phyloP scores from a whole-genome alignment of 371 early-diverging fungal genomes.

The Sanchytrium tribonematis region DNA sequence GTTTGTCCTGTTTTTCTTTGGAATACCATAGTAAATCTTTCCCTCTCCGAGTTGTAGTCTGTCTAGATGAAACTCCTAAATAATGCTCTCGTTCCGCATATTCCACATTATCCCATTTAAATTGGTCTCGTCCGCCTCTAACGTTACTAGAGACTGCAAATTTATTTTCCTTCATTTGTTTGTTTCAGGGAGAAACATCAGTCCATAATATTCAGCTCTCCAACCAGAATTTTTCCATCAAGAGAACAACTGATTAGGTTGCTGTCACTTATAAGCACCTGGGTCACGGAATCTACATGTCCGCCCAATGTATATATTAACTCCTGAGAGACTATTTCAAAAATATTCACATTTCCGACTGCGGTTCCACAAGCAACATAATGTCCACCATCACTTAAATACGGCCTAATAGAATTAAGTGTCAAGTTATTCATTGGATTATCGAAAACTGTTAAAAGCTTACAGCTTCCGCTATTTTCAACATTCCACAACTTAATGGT shows the following conservation, averaged over 20 bases:
- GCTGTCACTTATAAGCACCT: background rate
- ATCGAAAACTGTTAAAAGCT: background rate
- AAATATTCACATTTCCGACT: background rate
- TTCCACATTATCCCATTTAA: background rate
- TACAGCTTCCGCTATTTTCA: background rate
- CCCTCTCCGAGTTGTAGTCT: background rate
- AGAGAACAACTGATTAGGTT: background rate
- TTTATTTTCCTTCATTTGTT: background rate
- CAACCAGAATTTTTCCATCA: background rate
- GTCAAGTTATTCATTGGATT: background rate
- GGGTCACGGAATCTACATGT: background rate
- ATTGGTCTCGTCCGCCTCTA: background rate
- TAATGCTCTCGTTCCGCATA: background rate
- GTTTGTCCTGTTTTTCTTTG: background rate
- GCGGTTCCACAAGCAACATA: background rate
- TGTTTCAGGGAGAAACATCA: background rate
- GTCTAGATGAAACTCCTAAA: background rate
- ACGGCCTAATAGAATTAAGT: background rate
- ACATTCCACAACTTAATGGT: background rate
- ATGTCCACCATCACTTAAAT: background rate
- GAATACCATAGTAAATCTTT: background rate
- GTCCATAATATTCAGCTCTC: background rate
- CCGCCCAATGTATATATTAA: background rate
- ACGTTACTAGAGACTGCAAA: background rate
- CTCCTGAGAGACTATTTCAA: background rate